Percentiles rank a stretch among this genome's conserved stretches.
These are phyloP conservation scores for Fusarium humuli DNA, from an alignment of 2,329 filamentous ascomycete species.

Conservation along the genomic window DNA sequence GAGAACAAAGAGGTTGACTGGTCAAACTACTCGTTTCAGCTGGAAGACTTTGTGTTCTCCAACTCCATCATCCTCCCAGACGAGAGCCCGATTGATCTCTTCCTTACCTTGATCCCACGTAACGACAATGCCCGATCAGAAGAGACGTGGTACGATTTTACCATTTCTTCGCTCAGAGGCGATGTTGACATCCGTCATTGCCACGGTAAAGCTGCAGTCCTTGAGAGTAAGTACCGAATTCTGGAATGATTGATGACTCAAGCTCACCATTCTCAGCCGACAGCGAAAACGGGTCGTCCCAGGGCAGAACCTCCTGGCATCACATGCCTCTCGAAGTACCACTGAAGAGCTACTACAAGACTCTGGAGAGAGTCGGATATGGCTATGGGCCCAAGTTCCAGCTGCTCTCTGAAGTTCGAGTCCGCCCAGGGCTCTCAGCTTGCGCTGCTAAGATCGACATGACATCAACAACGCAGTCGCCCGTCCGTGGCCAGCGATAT, in stretches of 20 bases:
- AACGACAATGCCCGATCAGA: conserved; percentile 33
- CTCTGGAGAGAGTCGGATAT: conserved; percentile 40
- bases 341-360: conserved; percentile 42
- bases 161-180: conserved; percentile 41
- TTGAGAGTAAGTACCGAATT: conserved; percentile 24
- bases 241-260: not conserved
- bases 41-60: conserved; percentile 43
- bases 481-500: conserved; percentile 38
- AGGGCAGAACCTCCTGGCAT: conserved; percentile 37
- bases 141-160: conserved; percentile 41
- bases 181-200: conserved; percentile 43
- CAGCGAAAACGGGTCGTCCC: not conserved
- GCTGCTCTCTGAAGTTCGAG: conserved; percentile 39
- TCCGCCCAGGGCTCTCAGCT: conserved; percentile 37
- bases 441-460: conserved; percentile 42
- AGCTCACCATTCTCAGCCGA: conserved; percentile 15
- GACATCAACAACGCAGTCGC: conserved; percentile 30
- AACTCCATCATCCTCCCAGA: conserved; percentile 45
- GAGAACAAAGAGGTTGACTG: conserved; percentile 39
- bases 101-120: conserved; percentile 38
- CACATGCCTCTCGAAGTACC: conserved; percentile 41
- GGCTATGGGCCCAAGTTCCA: conserved; percentile 43
- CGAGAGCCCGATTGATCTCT: conserved; percentile 36
- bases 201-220: conserved; percentile 30
- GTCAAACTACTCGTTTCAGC: conserved; percentile 34